These are phyloP conservation scores for Pythium brassicae DNA, from an alignment of 352 stramenopile genomes.

Conservation along the genomic window DNA sequence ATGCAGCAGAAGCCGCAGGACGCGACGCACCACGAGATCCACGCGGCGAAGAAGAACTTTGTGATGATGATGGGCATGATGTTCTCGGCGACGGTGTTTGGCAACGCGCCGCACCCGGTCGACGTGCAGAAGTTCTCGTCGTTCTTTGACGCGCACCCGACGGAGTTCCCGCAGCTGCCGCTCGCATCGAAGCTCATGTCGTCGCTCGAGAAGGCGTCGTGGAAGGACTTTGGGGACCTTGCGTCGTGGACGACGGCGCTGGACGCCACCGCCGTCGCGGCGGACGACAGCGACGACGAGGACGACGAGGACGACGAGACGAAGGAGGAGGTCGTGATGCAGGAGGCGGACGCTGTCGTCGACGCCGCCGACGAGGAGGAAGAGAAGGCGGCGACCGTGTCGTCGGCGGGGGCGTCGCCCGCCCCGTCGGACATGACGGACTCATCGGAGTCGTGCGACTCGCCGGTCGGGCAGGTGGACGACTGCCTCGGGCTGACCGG, in stretches of 20 bases:
- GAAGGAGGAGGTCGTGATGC: neutral
- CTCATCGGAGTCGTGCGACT: slow-evolving; percentile 46
- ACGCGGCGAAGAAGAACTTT: slow-evolving; percentile 85
- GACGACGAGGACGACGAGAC: slow-evolving; percentile 11
- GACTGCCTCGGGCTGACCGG: slow-evolving; percentile 35
- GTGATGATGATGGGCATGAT: slow-evolving; percentile 89
- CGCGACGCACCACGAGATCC: slow-evolving; percentile 63
- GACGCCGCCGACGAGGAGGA: slow-evolving; percentile 14
- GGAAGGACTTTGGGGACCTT: slow-evolving; percentile 83
- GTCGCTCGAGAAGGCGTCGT: slow-evolving; percentile 86
- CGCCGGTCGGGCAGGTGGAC: slow-evolving; percentile 36
- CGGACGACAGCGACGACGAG: slow-evolving; percentile 26
- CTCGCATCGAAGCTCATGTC: slow-evolving; percentile 82
- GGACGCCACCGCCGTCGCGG: slow-evolving; percentile 26
- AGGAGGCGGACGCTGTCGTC: slow-evolving; percentile 6
- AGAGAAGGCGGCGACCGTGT: slow-evolving; percentile 5
- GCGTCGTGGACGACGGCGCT: slow-evolving; percentile 60
- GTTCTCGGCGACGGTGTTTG: slow-evolving; percentile 84
- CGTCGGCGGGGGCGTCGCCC: slow-evolving; percentile 9
- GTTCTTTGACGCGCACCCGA: slow-evolving; percentile 75
- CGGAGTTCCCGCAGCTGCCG: slow-evolving; percentile 82
- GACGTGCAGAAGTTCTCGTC: slow-evolving; percentile 78
- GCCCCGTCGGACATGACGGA: slow-evolving; percentile 72
- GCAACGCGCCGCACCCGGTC: slow-evolving; percentile 65
- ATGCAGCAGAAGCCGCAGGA: slow-evolving; percentile 17